Conservation (phyloP, 129 eudicot species). For the Flaveria trinervia region DNA sequence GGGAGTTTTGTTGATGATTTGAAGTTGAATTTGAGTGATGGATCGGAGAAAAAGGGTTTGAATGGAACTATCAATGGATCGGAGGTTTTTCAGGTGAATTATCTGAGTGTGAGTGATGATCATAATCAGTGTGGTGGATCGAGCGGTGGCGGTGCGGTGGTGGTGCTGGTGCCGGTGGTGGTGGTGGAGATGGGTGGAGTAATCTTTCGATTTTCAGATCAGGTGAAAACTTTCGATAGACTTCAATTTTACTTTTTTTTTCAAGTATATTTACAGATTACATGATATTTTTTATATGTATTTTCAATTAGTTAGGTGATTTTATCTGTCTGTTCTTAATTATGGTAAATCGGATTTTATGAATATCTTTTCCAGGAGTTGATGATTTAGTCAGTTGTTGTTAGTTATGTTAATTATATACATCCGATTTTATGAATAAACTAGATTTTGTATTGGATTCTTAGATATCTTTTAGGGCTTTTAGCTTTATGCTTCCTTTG, state of each 20-base stretch:
- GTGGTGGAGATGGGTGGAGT: slow-evolving; percentile 28
- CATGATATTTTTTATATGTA: neutral
- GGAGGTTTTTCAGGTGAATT: neutral
- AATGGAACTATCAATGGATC: slow-evolving; percentile 11
- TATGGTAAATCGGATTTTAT: neutral
- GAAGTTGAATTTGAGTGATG: neutral
- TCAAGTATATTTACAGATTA: neutral
- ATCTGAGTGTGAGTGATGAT: slow-evolving; percentile 11
- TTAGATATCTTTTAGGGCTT: no score
- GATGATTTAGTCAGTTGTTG: no score
- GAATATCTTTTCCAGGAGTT: no score
- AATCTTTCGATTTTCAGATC: slow-evolving; percentile 34
- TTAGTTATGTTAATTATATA: no score
- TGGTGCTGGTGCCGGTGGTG: neutral
- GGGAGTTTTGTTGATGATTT: neutral
- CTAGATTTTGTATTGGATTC: no score
- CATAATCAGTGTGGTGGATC: neutral
- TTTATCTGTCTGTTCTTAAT: neutral
- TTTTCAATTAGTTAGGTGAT: neutral
- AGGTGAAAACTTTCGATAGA: slow-evolving; percentile 33
- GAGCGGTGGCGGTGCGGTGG: neutral
- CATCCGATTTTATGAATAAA: no score
- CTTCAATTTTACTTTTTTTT: neutral
- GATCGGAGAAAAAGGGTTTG: slow-evolving; percentile 20
- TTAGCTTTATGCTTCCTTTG: no score